phyloP scores from a whole-genome alignment of 2,329 filamentous ascomycete species.

The Talaromyces atroroseus region DNA sequence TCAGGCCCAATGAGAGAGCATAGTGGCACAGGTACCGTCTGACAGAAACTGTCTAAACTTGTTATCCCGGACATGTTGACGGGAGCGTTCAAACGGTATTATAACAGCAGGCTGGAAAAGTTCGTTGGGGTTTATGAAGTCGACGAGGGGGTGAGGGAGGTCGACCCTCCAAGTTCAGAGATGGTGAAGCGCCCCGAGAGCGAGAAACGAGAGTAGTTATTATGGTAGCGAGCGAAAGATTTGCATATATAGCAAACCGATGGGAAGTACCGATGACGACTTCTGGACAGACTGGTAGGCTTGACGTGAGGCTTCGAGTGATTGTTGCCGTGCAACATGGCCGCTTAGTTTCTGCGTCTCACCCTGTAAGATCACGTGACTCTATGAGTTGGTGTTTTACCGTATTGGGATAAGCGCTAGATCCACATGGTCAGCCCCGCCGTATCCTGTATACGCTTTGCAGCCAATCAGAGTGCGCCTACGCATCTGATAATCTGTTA shows the following conservation, averaged over 20 bases:
- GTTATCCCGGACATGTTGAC: constrained; percentile 72
- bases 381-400: constrained; percentile 10
- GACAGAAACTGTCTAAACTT: constrained; percentile 82
- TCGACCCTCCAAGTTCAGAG: constrained; percentile 5
- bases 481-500: background rate
- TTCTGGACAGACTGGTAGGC: background rate
- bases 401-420: background rate
- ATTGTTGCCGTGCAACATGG: background rate
- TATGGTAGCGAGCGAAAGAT: constrained; percentile 1
- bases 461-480: constrained; percentile 1
- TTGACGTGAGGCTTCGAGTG: background rate
- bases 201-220: background rate
- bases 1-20: constrained; percentile 75
- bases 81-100: background rate
- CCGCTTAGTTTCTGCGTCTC: constrained; percentile 5
- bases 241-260: background rate
- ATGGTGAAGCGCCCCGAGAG: background rate
- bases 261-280: background rate
- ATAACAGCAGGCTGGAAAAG: background rate
- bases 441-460: background rate
- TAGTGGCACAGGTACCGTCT: constrained; percentile 75
- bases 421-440: background rate
- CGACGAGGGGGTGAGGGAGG: background rate
- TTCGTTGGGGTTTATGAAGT: background rate
- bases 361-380: constrained; percentile 11